These are phyloP conservation scores for Eimeria praecox DNA, from an alignment of 169 alveolate genomes.

Conservation along the genomic window DNA sequence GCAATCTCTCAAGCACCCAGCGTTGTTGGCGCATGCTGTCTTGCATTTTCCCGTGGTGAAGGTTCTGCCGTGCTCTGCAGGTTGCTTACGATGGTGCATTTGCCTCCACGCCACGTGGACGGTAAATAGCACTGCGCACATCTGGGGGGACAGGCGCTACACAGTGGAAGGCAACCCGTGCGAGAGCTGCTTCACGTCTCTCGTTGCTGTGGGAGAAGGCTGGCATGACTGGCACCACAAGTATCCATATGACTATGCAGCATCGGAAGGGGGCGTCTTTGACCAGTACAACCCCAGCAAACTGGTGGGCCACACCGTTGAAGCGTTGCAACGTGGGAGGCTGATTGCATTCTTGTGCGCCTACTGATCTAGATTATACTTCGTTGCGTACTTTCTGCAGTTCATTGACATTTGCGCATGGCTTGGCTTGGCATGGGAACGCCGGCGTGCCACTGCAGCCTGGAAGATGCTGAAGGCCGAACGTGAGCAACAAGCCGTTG, in stretches of 20 bases:
- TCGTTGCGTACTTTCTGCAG: slow-evolving; percentile 17
- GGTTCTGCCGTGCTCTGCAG: slow-evolving; percentile 69
- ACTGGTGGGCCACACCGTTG: slow-evolving; percentile 63
- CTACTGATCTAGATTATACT: not conserved
- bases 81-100: slow-evolving; percentile 88
- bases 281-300: slow-evolving; percentile 85
- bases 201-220: slow-evolving; percentile 93
- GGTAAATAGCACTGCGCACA: slow-evolving; percentile 91
- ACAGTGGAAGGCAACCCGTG: slow-evolving; percentile 78
- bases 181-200: slow-evolving; percentile 86
- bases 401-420: slow-evolving; percentile 70
- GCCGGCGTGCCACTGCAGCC: slow-evolving; percentile 76
- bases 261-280: slow-evolving; percentile 87
- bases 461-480: slow-evolving; percentile 69
- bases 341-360: not conserved
- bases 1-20: not conserved
- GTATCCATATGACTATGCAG: slow-evolving; percentile 92
- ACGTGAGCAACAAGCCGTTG: slow-evolving; percentile 72
- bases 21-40: not conserved
- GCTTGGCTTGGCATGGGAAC: slow-evolving; percentile 79
- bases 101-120: slow-evolving; percentile 92
- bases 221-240: slow-evolving; percentile 94
- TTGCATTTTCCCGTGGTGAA: not conserved
- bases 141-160: slow-evolving; percentile 90
- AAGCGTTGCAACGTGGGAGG: not conserved